A percentile compares a stretch with the other conserved stretches of the same genome.
phyloP scores from a whole-genome alignment of 78 protist genomes.

The Cavenderia fasciculata region DNA sequence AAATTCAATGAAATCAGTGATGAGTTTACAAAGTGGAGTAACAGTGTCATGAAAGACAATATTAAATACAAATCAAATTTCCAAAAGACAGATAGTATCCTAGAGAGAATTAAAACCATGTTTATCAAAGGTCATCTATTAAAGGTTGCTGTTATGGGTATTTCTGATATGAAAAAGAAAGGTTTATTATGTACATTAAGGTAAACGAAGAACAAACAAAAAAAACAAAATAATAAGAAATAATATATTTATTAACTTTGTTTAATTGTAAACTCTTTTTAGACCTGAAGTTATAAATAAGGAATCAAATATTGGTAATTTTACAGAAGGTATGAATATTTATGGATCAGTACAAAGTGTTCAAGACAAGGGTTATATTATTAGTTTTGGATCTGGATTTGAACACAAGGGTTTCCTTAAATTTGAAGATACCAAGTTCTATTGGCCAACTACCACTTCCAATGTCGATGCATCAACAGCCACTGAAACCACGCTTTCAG shows the following conservation, averaged over 20 bases:
- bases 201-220: too few relatives aligned
- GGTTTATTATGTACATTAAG: constrained; percentile 56
- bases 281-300: constrained; percentile 53
- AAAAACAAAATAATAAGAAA: too few relatives aligned
- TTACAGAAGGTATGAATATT: constrained; percentile 44
- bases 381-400: constrained; percentile 32
- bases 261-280: neutral
- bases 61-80: neutral
- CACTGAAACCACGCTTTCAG: neutral
- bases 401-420: constrained; percentile 32
- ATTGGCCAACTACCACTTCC: neutral
- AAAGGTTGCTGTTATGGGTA: constrained; percentile 29
- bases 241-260: too few relatives aligned
- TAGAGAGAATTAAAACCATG: constrained; percentile 33
- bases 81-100: constrained; percentile 9
- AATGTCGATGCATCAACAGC: neutral
- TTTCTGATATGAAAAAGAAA: neutral
- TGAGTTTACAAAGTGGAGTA: constrained; percentile 36
- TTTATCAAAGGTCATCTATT: constrained; percentile 47
- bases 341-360: constrained; percentile 19
- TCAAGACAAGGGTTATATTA: constrained; percentile 53
- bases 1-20: constrained; percentile 71
- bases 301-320: constrained; percentile 10
- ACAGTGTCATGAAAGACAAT: neutral
- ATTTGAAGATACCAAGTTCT: neutral